A percentile compares a stretch with the other conserved stretches of the same genome.
Evolutionary conservation across 139 green algal genomes (phyloP).

Genomic region (Chlamydomonas asymmetrica): DNA sequence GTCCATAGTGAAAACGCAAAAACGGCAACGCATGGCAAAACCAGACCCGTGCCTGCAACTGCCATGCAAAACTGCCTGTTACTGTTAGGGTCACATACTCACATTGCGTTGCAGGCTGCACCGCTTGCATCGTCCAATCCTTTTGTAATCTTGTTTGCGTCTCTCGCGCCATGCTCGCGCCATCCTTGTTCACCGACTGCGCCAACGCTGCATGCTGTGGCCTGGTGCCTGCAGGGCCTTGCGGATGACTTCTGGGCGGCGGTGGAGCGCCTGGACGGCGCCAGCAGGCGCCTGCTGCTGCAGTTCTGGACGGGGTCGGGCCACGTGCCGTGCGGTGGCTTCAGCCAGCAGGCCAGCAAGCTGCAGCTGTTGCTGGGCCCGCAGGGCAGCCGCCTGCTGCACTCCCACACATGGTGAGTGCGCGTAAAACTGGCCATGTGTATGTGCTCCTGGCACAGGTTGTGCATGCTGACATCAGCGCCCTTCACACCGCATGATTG

Average conservation of each 20-base stretch:
- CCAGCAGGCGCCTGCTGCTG: slow-evolving; percentile 18
- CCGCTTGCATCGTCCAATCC: not conserved
- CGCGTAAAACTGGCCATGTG: not conserved
- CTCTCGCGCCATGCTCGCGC: not conserved
- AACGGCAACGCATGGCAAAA: no score
- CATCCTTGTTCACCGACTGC: not conserved
- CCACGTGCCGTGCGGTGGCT: slow-evolving; percentile 24
- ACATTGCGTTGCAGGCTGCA: not conserved
- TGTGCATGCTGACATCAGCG: no score
- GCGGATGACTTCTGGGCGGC: slow-evolving; percentile 17
- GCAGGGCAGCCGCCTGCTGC: no score
- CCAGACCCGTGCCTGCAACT: no score
- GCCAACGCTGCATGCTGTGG: not conserved
- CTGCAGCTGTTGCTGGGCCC: slow-evolving; percentile 25
- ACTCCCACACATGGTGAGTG: no score
- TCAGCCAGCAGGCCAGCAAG: slow-evolving; percentile 20
- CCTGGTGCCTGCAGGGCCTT: not conserved
- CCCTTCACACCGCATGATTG: no score
- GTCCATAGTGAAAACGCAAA: not conserved
- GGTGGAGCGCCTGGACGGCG: not conserved
- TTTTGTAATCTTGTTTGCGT: not conserved
- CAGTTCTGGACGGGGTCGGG: slow-evolving; percentile 26
- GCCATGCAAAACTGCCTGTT: no score
- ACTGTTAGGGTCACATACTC: no score
- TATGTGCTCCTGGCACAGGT: no score